phyloP scores from a whole-genome alignment of 139 green algal species.

The Picocystis salinarum region DNA sequence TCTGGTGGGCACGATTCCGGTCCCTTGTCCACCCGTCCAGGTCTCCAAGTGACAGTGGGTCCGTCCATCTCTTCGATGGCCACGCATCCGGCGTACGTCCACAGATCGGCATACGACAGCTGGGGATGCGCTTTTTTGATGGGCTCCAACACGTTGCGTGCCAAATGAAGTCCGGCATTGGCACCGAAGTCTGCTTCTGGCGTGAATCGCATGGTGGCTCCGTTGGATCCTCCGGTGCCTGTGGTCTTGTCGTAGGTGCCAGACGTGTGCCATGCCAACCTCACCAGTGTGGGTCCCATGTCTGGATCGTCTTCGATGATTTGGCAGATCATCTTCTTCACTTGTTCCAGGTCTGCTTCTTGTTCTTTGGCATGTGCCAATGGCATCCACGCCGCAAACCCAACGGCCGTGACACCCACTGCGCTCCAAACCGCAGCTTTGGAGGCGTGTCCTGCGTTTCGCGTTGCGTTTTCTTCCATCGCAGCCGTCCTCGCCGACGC shows the following conservation, averaged over 20 bases:
- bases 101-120: slow-evolving; percentile 42
- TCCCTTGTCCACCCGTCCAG: slow-evolving; percentile 40
- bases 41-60: slow-evolving; percentile 47
- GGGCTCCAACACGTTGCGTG: slow-evolving; percentile 59
- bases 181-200: slow-evolving; percentile 52
- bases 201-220: slow-evolving; percentile 62
- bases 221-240: slow-evolving; percentile 53
- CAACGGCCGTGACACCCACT: no score
- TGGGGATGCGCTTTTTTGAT: slow-evolving; percentile 40
- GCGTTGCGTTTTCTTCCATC: no score
- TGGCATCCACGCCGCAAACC: no score
- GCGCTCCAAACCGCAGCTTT: no score
- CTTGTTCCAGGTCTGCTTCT: slow-evolving; percentile 2
- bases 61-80: slow-evolving; percentile 62
- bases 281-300: slow-evolving; percentile 20
- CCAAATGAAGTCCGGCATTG: slow-evolving; percentile 58
- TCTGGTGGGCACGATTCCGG: slow-evolving; percentile 34
- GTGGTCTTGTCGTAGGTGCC: slow-evolving; percentile 67
- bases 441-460: no score
- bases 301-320: slow-evolving; percentile 5
- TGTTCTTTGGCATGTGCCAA: no score
- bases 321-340: background rate
- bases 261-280: slow-evolving; percentile 57
- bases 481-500: no score
- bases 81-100: slow-evolving; percentile 57